Conservation (phyloP, 108 stramenopile species). For the Skeletonema marinoi region DNA sequence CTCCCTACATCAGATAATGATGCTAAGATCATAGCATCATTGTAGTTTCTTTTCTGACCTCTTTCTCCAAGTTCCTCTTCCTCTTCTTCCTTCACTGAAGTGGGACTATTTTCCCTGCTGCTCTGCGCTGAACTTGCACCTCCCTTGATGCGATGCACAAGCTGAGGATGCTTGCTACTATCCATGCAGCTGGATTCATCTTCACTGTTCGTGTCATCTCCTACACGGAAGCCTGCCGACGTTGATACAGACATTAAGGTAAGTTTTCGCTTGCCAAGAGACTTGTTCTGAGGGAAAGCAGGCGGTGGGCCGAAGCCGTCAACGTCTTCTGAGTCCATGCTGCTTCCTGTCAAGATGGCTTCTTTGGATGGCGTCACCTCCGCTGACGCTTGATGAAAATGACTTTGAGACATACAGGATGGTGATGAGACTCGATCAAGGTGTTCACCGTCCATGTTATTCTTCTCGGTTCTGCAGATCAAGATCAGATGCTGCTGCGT, state of each 20-base stretch:
- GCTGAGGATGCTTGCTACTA: constrained; percentile 11
- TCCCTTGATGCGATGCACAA: constrained; percentile 28
- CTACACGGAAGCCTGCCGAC: background rate
- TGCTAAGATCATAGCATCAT: constrained; percentile 41
- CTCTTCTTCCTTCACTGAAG: background rate
- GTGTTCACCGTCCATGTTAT: background rate
- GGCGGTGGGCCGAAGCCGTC: constrained; percentile 37
- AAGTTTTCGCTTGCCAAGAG: constrained; percentile 15
- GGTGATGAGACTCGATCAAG: background rate
- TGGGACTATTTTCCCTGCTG: background rate
- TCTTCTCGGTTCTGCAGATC: background rate
- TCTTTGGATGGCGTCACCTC: constrained; percentile 4
- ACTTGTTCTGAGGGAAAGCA: constrained; percentile 23
- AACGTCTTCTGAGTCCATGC: constrained; percentile 2
- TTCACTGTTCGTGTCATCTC: constrained; percentile 7
- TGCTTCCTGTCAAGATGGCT: background rate
- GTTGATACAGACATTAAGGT: constrained; percentile 26
- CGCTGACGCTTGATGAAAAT: background rate
- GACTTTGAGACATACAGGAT: background rate
- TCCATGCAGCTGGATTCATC: background rate
- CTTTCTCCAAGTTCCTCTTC: background rate
- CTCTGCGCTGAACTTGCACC: background rate
- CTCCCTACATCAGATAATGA: constrained; percentile 27
- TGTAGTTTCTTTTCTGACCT: constrained; percentile 12
- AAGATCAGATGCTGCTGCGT: background rate